Conservation (phyloP, 441 rosid genomes). For the Monsonia emarginata region DNA sequence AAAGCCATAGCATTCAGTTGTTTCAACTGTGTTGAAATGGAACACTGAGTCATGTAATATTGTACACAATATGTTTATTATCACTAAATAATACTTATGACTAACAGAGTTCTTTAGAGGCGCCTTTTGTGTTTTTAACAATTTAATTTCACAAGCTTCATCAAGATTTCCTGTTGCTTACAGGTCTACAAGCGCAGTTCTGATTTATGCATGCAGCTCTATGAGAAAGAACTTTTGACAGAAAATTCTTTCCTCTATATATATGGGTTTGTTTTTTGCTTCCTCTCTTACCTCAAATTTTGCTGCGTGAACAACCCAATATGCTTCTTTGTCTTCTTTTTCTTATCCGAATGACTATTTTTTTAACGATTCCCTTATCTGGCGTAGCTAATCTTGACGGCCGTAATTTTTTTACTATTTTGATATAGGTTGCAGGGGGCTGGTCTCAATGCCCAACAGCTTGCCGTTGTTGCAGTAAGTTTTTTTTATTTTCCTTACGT, state of each 20-base stretch:
- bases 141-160: conserved; percentile 4
- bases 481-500: conserved; percentile 17
- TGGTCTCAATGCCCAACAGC: conserved; percentile 65
- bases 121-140: not conserved
- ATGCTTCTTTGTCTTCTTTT: not conserved
- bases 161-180: conserved; percentile 11
- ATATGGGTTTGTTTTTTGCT: conserved; percentile 52
- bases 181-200: conserved; percentile 83
- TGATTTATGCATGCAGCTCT: conserved; percentile 68
- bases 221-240: conserved; percentile 78
- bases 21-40: too few species aligned
- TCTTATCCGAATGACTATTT: not conserved
- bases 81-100: not conserved
- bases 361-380: not conserved
- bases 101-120: not conserved
- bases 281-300: conserved; percentile 2
- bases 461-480: conserved; percentile 71
- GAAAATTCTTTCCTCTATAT: conserved; percentile 60
- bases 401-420: conserved; percentile 12
- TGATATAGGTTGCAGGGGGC: conserved; percentile 53
- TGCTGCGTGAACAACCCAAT: not conserved
- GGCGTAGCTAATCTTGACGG: not conserved
- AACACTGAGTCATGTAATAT: not conserved
- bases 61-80: not conserved
- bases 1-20: not conserved